Conservation (phyloP, 1,284 basidiomycete species). For the Austroboletus novae-zelandiae region DNA sequence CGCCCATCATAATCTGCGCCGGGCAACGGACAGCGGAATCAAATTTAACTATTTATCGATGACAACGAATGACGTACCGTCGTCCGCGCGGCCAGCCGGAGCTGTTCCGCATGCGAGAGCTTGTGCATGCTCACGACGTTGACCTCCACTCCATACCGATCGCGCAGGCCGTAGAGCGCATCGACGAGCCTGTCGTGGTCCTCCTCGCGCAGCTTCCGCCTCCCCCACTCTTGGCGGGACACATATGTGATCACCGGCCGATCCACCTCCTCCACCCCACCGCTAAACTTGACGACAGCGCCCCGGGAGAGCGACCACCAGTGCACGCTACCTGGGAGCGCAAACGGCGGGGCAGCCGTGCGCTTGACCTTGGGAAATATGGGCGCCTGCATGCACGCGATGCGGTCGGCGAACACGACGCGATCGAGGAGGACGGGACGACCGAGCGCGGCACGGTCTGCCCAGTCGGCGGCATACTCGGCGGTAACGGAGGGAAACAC, state of each 20-base stretch:
- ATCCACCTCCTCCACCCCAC: conserved; percentile 43
- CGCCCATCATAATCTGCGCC: conserved; percentile 77
- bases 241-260: conserved; percentile 82
- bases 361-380: conserved; percentile 71
- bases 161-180: conserved; percentile 62
- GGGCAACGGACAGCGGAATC: background rate
- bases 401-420: conserved; percentile 79
- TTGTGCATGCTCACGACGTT: conserved; percentile 84
- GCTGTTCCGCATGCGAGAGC: conserved; percentile 74
- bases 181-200: conserved; percentile 66
- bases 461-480: conserved; percentile 80
- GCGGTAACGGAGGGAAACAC: conserved; percentile 74
- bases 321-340: conserved; percentile 66
- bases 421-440: conserved; percentile 79
- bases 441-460: conserved; percentile 67
- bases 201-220: conserved; percentile 64
- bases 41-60: background rate
- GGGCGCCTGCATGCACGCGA: conserved; percentile 72
- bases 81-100: conserved; percentile 73
- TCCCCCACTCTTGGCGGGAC: conserved; percentile 82
- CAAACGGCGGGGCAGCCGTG: conserved; percentile 71
- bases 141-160: conserved; percentile 78
- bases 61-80: conserved; percentile 54
- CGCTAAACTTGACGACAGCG: conserved; percentile 70
- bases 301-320: conserved; percentile 82